Conservation (phyloP, 2,329 filamentous ascomycete genomes). For the Beauveria rudraprayagi region DNA sequence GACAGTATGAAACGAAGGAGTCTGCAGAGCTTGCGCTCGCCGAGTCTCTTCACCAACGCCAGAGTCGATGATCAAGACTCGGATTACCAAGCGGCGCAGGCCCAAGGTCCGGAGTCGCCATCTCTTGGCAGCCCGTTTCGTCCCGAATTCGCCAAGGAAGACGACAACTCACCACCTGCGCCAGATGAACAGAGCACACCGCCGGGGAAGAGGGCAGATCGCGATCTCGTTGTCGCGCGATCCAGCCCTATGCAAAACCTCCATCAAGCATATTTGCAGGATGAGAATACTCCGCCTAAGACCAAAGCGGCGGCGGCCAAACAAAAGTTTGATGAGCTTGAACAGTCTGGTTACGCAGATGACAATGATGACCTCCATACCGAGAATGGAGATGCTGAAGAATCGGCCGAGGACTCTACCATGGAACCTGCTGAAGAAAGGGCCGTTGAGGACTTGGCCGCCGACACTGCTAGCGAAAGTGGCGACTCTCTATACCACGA, state of each 20-base stretch:
- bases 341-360: conserved; percentile 19
- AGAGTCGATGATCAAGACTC: conserved; percentile 24
- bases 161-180: conserved; percentile 4
- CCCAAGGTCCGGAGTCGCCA: conserved; percentile 11
- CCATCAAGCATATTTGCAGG: conserved; percentile 11
- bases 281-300: conserved; percentile 7
- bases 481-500: conserved; percentile 58
- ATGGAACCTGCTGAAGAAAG: not conserved
- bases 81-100: conserved; percentile 14
- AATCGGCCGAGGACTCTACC: not conserved
- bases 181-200: not conserved
- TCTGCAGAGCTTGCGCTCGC: conserved; percentile 64
- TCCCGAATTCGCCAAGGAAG: conserved; percentile 5
- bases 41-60: conserved; percentile 72
- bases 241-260: conserved; percentile 12
- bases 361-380: conserved; percentile 32
- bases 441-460: conserved; percentile 17
- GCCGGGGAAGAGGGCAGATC: not conserved
- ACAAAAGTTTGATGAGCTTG: conserved; percentile 19
- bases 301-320: conserved; percentile 15
- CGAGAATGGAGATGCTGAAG: conserved; percentile 22
- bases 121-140: conserved; percentile 11
- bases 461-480: conserved; percentile 50
- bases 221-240: conserved; percentile 1
- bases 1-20: conserved; percentile 73